Conservation (phyloP, 1,284 basidiomycete species). For the Ganoderma sp. region DNA sequence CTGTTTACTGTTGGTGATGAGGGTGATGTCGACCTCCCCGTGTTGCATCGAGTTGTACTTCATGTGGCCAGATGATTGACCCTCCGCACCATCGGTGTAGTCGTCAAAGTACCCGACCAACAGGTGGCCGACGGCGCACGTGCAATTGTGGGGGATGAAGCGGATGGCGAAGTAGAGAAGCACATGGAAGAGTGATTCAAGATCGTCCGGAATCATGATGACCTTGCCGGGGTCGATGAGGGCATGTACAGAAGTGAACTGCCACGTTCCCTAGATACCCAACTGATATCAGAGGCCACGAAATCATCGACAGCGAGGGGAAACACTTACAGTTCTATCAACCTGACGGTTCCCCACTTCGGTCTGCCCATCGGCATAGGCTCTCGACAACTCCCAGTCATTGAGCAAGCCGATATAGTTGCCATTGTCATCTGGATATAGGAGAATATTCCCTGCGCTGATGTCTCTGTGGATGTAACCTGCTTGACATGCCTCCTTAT, state of each 20-base stretch:
- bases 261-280: conserved; percentile 21
- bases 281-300: no score
- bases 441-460: conserved; percentile 25
- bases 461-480: conserved; percentile 20
- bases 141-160: background rate
- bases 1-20: no score
- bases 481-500: conserved; percentile 9
- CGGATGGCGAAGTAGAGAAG: background rate
- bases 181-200: conserved; percentile 21
- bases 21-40: no score
- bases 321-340: conserved; percentile 14
- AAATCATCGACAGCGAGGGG: no score
- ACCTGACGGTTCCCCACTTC: conserved; percentile 4
- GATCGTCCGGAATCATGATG: conserved; percentile 18
- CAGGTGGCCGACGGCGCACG: conserved; percentile 1
- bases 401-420: conserved; percentile 1
- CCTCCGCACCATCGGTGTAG: background rate
- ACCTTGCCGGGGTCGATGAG: background rate
- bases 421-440: background rate
- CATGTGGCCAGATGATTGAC: background rate
- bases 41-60: no score
- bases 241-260: conserved; percentile 21
- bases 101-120: background rate
- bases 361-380: background rate
- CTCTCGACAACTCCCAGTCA: conserved; percentile 23